Percentiles rank a stretch among this genome's conserved stretches.
Conservation (phyloP, 805 yeast genomes). For the Ogataea pilisensis region DNA sequence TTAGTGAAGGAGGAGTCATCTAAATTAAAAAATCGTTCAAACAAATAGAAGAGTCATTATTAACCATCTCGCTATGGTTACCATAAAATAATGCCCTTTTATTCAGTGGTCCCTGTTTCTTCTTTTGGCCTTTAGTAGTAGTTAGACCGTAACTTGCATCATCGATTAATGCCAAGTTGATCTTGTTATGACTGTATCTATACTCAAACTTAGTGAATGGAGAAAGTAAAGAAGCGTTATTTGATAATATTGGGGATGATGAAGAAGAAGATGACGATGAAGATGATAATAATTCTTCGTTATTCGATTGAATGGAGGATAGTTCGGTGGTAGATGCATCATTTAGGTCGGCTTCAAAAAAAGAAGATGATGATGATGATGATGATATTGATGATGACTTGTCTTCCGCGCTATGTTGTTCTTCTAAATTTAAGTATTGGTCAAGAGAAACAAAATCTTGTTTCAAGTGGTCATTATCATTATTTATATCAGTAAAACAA, state of each 20-base stretch:
- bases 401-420: conserved; percentile 3
- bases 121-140: conserved; percentile 3
- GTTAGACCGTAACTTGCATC: conserved; percentile 7
- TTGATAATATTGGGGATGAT: not conserved
- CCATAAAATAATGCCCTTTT: conserved; percentile 30
- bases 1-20: too few species aligned
- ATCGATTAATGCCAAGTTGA: conserved; percentile 26
- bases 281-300: not conserved
- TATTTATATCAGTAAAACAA: not conserved
- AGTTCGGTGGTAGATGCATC: not conserved
- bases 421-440: conserved; percentile 21
- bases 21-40: conserved; percentile 23
- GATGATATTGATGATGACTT: not conserved
- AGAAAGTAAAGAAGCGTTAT: conserved; percentile 2
- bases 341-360: not conserved
- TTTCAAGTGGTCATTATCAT: not conserved
- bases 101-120: conserved; percentile 25
- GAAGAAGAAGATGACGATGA: not conserved
- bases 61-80: conserved; percentile 30
- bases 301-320: not conserved
- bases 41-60: conserved; percentile 18
- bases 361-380: too few species aligned
- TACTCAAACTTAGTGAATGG: conserved; percentile 21
- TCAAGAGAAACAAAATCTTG: conserved; percentile 11
- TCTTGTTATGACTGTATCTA: conserved; percentile 25